Conservation (phyloP, 108 stramenopile species). For the Mediolabrus comicus region DNA sequence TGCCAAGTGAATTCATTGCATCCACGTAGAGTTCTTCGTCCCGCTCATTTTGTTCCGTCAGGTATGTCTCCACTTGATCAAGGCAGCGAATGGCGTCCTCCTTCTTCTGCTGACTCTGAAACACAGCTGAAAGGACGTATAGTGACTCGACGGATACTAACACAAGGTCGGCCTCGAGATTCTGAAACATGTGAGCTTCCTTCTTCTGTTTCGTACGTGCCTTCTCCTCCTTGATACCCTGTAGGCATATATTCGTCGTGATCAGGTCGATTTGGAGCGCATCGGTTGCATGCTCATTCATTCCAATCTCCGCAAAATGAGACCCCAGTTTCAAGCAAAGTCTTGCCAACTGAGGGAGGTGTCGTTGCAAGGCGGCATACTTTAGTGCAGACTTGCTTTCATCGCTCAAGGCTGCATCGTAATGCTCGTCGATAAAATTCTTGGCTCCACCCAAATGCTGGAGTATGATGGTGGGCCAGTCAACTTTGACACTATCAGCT, state of each 20-base stretch:
- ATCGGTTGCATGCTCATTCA: constrained; percentile 16
- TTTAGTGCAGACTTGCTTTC: constrained; percentile 10
- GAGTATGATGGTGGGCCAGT: constrained; percentile 33
- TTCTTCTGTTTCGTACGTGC: constrained; percentile 16
- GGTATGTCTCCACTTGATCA: constrained; percentile 32
- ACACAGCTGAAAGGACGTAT: constrained; percentile 30
- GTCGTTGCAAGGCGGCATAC: constrained; percentile 31
- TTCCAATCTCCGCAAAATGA: constrained; percentile 24
- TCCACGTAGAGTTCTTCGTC: constrained; percentile 19
- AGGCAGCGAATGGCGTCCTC: constrained; percentile 33
- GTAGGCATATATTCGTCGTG: constrained; percentile 31
- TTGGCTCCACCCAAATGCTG: constrained; percentile 20
- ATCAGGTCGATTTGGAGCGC: constrained; percentile 36
- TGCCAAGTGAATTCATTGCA: constrained; percentile 22
- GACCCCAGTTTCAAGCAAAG: constrained; percentile 44
- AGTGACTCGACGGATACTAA: constrained; percentile 41
- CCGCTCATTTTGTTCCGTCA: constrained; percentile 33
- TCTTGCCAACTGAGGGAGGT: constrained; percentile 37
- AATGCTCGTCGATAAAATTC: constrained; percentile 22
- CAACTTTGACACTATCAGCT: background rate
- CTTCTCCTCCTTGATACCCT: constrained; percentile 27
- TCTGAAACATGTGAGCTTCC: constrained; percentile 13
- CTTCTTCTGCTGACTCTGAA: constrained; percentile 12
- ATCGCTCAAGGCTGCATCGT: constrained; percentile 6
- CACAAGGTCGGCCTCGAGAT: constrained; percentile 40